Conservation (phyloP, 148 eudicot genomes). For the Chenopodium formosanum region DNA sequence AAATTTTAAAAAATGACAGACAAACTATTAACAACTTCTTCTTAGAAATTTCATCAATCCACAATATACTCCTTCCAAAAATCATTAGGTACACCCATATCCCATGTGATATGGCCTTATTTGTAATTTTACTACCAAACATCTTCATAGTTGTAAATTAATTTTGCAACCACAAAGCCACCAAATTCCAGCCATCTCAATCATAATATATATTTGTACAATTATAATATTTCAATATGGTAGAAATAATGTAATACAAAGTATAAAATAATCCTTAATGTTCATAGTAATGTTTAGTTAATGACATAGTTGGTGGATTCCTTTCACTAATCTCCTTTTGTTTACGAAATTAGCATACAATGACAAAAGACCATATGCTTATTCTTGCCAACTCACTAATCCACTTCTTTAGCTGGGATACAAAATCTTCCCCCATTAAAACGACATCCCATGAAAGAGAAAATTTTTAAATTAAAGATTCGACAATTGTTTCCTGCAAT, state of each 20-base stretch:
- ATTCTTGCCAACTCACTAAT: conserved; percentile 30
- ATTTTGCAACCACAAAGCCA: conserved; percentile 9
- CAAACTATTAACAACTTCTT: conserved; percentile 7
- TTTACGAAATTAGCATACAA: not conserved
- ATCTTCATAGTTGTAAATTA: not conserved
- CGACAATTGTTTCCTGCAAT: too few relatives aligned
- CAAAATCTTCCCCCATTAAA: conserved; percentile 4
- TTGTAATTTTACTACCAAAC: conserved; percentile 6
- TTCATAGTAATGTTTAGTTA: not conserved
- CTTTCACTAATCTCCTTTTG: conserved; percentile 17
- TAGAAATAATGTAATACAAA: too few relatives aligned
- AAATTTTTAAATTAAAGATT: too few relatives aligned
- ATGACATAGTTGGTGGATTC: conserved; percentile 18
- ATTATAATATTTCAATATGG: too few relatives aligned
- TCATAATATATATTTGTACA: not conserved
- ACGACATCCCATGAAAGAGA: not conserved
- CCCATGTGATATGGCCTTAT: conserved; percentile 17
- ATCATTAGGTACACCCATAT: conserved; percentile 21
- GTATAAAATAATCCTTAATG: too few relatives aligned
- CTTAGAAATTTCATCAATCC: not conserved
- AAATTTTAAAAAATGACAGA: conserved; percentile 4
- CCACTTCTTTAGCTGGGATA: conserved; percentile 23
- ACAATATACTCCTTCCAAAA: not conserved
- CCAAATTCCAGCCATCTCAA: conserved; percentile 28
- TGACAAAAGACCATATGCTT: conserved; percentile 24